A percentile compares a stretch with the other conserved stretches of the same genome.
phyloP scores from a whole-genome alignment of 768 basidiomycete species.

The Suillus subaureus region DNA sequence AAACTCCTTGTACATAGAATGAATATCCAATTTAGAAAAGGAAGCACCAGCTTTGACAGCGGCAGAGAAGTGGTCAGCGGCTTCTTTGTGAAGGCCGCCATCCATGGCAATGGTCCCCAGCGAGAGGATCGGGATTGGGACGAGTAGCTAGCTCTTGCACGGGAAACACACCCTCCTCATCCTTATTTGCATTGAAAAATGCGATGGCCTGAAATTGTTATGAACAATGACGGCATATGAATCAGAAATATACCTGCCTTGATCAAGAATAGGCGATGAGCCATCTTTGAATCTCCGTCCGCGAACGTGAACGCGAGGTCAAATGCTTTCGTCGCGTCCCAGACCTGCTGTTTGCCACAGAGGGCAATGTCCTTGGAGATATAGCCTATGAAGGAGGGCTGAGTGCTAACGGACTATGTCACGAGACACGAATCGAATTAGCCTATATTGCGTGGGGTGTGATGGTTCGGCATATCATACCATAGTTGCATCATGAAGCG shows the following conservation, averaged over 20 bases:
- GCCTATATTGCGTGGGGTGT: not conserved
- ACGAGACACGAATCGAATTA: not conserved
- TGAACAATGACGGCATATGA: not conserved
- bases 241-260: not conserved
- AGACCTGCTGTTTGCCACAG: not conserved
- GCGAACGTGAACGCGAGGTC: not conserved
- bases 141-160: not conserved
- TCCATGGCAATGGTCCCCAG: not conserved
- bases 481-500: not conserved
- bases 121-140: not conserved
- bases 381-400: not conserved
- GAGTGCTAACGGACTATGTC: not conserved
- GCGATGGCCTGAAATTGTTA: too few species aligned
- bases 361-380: not conserved
- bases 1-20: too few species aligned
- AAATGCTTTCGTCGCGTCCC: not conserved
- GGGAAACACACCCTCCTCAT: too few species aligned
- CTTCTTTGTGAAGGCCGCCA: not conserved
- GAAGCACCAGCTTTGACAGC: not conserved
- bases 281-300: not conserved
- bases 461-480: not conserved
- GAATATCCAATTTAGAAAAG: not conserved
- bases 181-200: too few species aligned
- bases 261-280: not conserved
- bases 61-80: not conserved